Evolutionary conservation across 2,329 filamentous ascomycete species (phyloP).

Genomic region (Diaporthe velutina): DNA sequence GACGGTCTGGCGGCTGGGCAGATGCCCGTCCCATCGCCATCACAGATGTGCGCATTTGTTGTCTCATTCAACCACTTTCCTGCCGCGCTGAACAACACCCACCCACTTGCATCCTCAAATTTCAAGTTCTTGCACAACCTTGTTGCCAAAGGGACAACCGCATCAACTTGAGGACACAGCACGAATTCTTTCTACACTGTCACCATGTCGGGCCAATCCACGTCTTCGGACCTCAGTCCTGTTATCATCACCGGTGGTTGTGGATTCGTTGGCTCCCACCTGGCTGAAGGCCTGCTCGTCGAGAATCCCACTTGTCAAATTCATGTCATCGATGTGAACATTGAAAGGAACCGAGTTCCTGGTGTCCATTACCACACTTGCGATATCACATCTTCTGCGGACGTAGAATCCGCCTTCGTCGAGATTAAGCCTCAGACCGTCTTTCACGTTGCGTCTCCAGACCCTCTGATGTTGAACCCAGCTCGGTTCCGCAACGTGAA

Average conservation of each 20-base stretch:
- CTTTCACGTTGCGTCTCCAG: conserved; percentile 41
- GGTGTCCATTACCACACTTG: conserved; percentile 38
- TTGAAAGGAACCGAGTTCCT: conserved; percentile 34
- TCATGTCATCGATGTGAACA: conserved; percentile 39
- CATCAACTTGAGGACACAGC: not conserved
- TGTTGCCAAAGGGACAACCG: not conserved
- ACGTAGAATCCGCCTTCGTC: conserved; percentile 16
- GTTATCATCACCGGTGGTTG: conserved; percentile 41
- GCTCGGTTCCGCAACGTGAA: conserved; percentile 41
- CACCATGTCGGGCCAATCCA: conserved; percentile 9
- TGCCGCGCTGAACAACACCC: not conserved
- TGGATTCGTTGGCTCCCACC: conserved; percentile 41
- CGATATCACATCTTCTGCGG: conserved; percentile 37
- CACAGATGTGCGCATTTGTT: too few relatives aligned
- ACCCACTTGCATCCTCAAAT: not conserved
- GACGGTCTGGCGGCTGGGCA: too few relatives aligned
- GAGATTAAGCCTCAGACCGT: conserved; percentile 37
- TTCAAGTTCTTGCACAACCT: conserved; percentile 10
- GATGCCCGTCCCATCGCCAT: too few relatives aligned
- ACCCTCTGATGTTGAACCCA: conserved; percentile 36
- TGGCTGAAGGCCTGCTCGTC: conserved; percentile 37
- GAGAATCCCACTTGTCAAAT: conserved; percentile 33
- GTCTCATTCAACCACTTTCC: too few relatives aligned
- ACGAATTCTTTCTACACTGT: not conserved
- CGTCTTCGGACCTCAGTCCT: conserved; percentile 34